A percentile compares a stretch with the other conserved stretches of the same genome.
phyloP scores from a whole-genome alignment of 257 asterid species.

The Nemophila menziesii region DNA sequence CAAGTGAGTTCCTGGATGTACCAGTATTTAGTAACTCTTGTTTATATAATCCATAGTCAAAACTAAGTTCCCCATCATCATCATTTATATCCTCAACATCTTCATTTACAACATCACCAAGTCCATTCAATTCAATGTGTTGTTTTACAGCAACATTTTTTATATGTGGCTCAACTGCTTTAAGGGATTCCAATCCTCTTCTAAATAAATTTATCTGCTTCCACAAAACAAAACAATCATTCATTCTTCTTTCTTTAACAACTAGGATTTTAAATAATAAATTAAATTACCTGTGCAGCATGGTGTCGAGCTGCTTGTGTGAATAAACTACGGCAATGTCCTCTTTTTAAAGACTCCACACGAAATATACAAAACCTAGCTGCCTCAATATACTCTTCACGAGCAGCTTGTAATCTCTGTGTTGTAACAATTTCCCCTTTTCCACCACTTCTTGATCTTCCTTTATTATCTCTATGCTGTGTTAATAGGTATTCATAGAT shows the following conservation, averaged over 20 bases:
- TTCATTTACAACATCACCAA: conserved; percentile 39
- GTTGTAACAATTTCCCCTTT: conserved; percentile 64
- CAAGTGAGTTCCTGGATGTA: conserved; percentile 50
- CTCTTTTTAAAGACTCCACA: conserved; percentile 89
- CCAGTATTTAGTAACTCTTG: conserved; percentile 39
- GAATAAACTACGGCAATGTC: conserved; percentile 77
- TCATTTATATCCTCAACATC: conserved; percentile 20
- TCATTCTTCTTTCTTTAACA: conserved; percentile 2
- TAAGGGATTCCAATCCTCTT: conserved; percentile 77
- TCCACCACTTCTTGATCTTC: conserved; percentile 65
- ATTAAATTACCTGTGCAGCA: conserved; percentile 67
- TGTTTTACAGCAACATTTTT: conserved; percentile 65
- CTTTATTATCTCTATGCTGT: conserved; percentile 56
- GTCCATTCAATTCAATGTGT: conserved; percentile 62
- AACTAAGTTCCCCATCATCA: conserved; percentile 60
- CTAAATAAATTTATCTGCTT: conserved; percentile 70
- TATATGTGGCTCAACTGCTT: conserved; percentile 69
- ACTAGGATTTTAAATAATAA: neutral
- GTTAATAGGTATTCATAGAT: conserved; percentile 70
- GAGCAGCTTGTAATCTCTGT: conserved; percentile 67
- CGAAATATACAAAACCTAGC: conserved; percentile 83
- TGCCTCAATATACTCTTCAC: conserved; percentile 76
- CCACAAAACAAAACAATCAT: conserved; percentile 13
- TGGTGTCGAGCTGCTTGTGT: conserved; percentile 98
- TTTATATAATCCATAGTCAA: conserved; percentile 48